phyloP scores from a whole-genome alignment of 2,329 filamentous ascomycete genomes.

The Tolypocladium amazonense region DNA sequence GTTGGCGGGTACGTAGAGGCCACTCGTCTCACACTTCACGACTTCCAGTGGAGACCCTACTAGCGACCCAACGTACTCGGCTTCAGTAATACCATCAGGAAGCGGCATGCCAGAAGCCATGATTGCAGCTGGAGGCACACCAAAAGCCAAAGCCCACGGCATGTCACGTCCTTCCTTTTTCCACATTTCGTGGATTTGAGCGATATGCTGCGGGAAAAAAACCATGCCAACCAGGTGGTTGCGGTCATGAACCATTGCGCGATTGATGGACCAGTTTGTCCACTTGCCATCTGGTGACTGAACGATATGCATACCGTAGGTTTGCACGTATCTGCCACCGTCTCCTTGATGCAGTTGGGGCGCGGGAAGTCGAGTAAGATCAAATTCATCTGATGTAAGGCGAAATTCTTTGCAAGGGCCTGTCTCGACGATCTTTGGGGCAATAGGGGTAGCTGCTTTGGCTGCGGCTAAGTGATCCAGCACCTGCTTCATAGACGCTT shows the following conservation, averaged over 20 bases:
- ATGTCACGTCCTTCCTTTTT: background rate
- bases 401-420: background rate
- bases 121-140: background rate
- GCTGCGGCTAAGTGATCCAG: background rate
- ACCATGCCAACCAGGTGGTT: background rate
- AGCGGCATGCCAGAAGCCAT: background rate
- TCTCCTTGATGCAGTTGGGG: background rate
- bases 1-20: background rate
- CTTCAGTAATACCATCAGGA: background rate
- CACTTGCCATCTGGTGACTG: background rate
- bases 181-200: background rate
- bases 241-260: background rate
- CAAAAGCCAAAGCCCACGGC: background rate
- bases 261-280: background rate
- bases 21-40: background rate
- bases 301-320: background rate
- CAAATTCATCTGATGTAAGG: background rate
- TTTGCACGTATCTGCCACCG: background rate
- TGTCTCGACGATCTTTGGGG: background rate
- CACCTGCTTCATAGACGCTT: background rate
- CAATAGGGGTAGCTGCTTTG: background rate
- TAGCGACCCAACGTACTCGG: background rate
- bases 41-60: background rate
- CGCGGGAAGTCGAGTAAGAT: background rate
- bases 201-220: background rate